Conservation (phyloP, 2,329 filamentous ascomycete species). For the Fusarium euwallaceae region DNA sequence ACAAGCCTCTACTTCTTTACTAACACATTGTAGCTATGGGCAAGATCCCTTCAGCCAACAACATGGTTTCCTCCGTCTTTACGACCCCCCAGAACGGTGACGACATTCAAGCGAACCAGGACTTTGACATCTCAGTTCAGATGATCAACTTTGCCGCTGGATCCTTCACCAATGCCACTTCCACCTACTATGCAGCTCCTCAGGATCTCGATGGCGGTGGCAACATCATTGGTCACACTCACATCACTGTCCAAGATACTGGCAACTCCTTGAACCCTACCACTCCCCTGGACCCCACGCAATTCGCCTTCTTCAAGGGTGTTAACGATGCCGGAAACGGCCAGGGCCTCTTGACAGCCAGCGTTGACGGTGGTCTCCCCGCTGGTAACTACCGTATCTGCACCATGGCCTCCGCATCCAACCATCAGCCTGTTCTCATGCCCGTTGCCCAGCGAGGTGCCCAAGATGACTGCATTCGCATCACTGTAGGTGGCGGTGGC, state of each 20-base stretch:
- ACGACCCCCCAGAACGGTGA: conserved; percentile 65
- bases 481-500: conserved; percentile 60
- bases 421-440: conserved; percentile 77
- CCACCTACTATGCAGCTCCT: conserved; percentile 72
- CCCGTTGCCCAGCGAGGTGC: conserved; percentile 75
- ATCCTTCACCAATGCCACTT: conserved; percentile 71
- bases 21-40: conserved; percentile 64
- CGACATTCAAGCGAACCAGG: conserved; percentile 59
- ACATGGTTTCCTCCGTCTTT: conserved; percentile 71
- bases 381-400: conserved; percentile 75
- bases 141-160: conserved; percentile 67
- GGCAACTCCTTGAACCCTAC: conserved; percentile 64
- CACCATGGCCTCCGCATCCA: conserved; percentile 72
- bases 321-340: conserved; percentile 73
- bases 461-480: conserved; percentile 74
- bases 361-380: conserved; percentile 70
- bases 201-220: conserved; percentile 64
- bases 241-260: conserved; percentile 70
- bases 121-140: conserved; percentile 68
- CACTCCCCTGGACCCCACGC: conserved; percentile 64
- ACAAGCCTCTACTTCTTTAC: conserved; percentile 10
- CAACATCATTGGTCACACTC: conserved; percentile 69
- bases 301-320: conserved; percentile 76
- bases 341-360: conserved; percentile 65
- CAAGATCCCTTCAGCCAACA: conserved; percentile 66